Conservation (phyloP, 2,329 filamentous ascomycete species). For the Arthrinium phaeospermum region DNA sequence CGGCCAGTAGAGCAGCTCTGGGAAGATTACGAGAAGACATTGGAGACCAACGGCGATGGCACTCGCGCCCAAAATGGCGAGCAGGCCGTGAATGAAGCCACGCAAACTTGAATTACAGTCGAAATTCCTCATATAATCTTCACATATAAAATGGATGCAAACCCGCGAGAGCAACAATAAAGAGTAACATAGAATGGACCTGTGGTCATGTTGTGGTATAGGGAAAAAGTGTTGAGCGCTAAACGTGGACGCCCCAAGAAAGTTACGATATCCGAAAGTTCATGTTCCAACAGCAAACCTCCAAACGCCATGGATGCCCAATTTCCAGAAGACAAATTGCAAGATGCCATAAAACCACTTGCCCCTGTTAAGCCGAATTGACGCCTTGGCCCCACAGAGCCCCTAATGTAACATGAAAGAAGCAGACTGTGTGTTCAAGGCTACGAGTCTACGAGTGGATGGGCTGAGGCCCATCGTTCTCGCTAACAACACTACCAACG, state of each 20-base stretch:
- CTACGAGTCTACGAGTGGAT: not conserved
- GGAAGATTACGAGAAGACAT: conserved; percentile 66
- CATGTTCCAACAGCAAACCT: not conserved
- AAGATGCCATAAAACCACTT: not conserved
- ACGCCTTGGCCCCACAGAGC: not conserved
- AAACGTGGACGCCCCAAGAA: no score
- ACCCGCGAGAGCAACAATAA: not conserved
- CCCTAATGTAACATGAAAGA: not conserved
- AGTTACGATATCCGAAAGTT: not conserved
- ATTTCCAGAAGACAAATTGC: not conserved
- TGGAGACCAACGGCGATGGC: conserved; percentile 30
- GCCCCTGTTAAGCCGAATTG: not conserved
- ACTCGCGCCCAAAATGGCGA: conserved; percentile 2
- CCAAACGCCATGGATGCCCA: not conserved
- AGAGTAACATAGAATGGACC: not conserved
- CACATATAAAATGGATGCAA: not conserved
- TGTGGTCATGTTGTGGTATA: not conserved
- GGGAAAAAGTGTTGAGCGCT: not conserved
- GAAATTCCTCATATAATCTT: not conserved
- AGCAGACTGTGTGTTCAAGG: not conserved
- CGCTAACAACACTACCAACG: conserved; percentile 66
- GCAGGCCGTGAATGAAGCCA: conserved; percentile 26
- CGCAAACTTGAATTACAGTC: conserved; percentile 25
- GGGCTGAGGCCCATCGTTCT: conserved; percentile 47
- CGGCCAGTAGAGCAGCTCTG: conserved; percentile 72